phyloP scores from a whole-genome alignment of 1,139 yeast species.

The Saccharomycopsis crataegensis region DNA sequence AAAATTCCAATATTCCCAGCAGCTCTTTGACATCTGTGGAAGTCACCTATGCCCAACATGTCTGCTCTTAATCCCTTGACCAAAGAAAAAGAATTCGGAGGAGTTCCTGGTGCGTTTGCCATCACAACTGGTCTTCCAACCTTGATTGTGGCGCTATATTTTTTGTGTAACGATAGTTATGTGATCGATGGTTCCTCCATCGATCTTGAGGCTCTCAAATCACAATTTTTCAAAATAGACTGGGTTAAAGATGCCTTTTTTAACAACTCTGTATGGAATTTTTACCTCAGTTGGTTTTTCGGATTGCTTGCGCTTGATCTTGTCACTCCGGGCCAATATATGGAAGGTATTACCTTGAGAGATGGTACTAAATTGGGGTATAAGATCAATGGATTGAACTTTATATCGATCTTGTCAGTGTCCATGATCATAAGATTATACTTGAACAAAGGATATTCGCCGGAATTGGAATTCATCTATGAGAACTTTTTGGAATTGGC shows the following conservation, averaged over 20 bases:
- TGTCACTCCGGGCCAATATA: conserved; percentile 62
- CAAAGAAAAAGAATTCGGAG: conserved; percentile 65
- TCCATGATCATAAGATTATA: conserved; percentile 45
- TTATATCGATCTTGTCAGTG: conserved; percentile 37
- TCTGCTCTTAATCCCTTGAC: conserved; percentile 59
- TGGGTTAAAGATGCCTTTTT: conserved; percentile 27
- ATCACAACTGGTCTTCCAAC: conserved; percentile 64
- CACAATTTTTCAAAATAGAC: conserved; percentile 21
- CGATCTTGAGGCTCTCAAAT: conserved; percentile 32
- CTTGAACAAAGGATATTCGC: conserved; percentile 42
- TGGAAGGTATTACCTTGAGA: conserved; percentile 63
- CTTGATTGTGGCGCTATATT: conserved; percentile 50
- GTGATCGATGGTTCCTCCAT: conserved; percentile 42
- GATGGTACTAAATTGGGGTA: conserved; percentile 68
- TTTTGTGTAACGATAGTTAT: conserved; percentile 51
- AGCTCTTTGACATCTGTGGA: too few species aligned
- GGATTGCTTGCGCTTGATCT: conserved; percentile 56
- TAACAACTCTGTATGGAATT: conserved; percentile 47
- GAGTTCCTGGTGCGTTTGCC: conserved; percentile 63
- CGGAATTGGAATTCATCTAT: conserved; percentile 74
- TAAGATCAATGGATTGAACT: conserved; percentile 71
- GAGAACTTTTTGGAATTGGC: conserved; percentile 60
- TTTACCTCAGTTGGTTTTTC: conserved; percentile 70
- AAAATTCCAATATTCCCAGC: too few species aligned
- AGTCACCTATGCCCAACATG: background rate